Evolutionary conservation across 805 yeast species (phyloP), one percentile per base, ranked within the genome.

Genomic region (Zygosaccharomyces bisporus): DNA sequence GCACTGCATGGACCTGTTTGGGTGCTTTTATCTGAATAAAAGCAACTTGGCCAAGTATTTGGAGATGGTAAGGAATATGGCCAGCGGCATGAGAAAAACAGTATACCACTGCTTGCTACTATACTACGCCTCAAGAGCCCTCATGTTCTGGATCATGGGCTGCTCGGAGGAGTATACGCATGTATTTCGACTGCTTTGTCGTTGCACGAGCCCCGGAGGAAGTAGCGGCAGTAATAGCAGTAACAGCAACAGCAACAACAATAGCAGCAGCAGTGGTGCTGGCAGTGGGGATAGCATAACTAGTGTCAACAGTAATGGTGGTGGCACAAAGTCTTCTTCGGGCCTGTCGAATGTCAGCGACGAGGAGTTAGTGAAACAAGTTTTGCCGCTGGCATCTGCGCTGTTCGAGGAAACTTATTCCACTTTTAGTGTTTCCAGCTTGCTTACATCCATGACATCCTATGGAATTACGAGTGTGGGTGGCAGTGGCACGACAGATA

Each of bases 71-170:
- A 63, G 69, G 46, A 60, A 60, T 10, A 46, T 74, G 12, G 49
- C 72, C 1, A 61, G 62, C 10, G 46, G 66, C 3, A 59, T 73
- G 13, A 70, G 67, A 46, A 71, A 72, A 50, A 68, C 72, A 3
- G 61, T 75, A 1, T 79, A 76, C 47, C 73, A 72, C 42, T 71
- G 70, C 48, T 44, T 76, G 16, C 48, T 77, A 6, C 61, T 76
- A 34, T 63, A 69, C 33, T 77, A 70, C 47, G 66, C 78, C 35
- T 56, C 77, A n/a, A 70, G 71, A 39, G 60, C 77, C 3, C 50
- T 78, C 6, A 63, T 67, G 46, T 61, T 66, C 32, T 80, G 85
- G 84, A 65, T 75, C 2, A 55, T 72, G 43, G 67, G 77, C 9
- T 66, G 78, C 49, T 75, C 81, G 0, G 43, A 52, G 4, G 80